phyloP scores from a whole-genome alignment of 2,329 filamentous ascomycete species.

The Cercospora brassicicola region DNA sequence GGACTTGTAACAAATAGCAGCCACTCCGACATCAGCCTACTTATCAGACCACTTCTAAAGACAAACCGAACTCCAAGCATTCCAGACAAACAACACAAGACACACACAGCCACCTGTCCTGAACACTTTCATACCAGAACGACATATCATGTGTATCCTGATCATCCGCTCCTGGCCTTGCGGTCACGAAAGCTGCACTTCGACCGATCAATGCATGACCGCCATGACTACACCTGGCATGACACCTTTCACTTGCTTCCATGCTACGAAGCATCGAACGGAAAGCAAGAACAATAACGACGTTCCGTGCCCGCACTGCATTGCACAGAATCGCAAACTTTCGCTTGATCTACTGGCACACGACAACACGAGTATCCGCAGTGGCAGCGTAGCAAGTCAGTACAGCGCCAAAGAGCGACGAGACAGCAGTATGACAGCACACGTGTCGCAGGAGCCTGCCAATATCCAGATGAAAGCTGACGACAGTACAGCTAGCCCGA shows the following conservation, averaged over 20 bases:
- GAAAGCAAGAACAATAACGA: neutral
- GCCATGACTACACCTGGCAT: slow-evolving; percentile 17
- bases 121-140: neutral
- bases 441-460: neutral
- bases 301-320: slow-evolving; percentile 21
- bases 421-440: slow-evolving; percentile 4
- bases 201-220: slow-evolving; percentile 19
- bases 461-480: neutral
- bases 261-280: slow-evolving; percentile 7
- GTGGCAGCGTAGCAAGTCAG: slow-evolving; percentile 1
- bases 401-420: slow-evolving; percentile 2
- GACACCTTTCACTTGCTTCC: slow-evolving; percentile 16
- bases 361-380: slow-evolving; percentile 1
- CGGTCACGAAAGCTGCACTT: slow-evolving; percentile 20
- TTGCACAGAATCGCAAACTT: slow-evolving; percentile 8
- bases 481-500: neutral
- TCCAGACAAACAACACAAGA: slow-evolving; percentile 1
- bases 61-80: neutral
- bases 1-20: neutral
- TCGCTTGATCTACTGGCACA: neutral
- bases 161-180: slow-evolving; percentile 22
- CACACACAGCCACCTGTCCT: neutral
- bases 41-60: neutral
- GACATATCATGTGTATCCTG: slow-evolving; percentile 25
- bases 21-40: neutral